These are phyloP conservation scores for Aciculosporium take DNA, from an alignment of 2,329 filamentous ascomycete species.

Conservation along the genomic window DNA sequence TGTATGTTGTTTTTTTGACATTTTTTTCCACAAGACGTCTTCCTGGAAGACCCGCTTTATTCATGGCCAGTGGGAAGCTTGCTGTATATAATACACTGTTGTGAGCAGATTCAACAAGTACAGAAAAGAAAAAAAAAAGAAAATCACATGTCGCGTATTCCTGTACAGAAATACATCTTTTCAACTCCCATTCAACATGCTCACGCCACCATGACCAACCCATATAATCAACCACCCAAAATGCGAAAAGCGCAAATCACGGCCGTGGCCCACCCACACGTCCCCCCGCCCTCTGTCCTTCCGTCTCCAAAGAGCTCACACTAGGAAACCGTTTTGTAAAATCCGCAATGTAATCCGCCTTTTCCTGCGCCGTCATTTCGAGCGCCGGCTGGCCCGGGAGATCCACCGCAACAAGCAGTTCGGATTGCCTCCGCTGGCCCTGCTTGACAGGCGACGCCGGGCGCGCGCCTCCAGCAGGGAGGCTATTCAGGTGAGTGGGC, in stretches of 20 bases:
- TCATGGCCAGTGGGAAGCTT: too few relatives aligned
- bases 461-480: slow-evolving; percentile 30
- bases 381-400: slow-evolving; percentile 34
- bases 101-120: background rate
- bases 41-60: background rate
- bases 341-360: slow-evolving; percentile 50
- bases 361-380: slow-evolving; percentile 42
- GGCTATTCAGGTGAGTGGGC: slow-evolving; percentile 44
- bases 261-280: slow-evolving; percentile 17
- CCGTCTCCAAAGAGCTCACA: slow-evolving; percentile 73
- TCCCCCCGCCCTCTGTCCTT: slow-evolving; percentile 41
- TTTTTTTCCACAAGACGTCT: too few relatives aligned
- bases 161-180: too few relatives aligned
- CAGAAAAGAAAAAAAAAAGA: background rate
- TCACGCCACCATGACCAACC: slow-evolving; percentile 7
- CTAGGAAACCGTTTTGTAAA: slow-evolving; percentile 83
- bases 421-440: slow-evolving; percentile 13
- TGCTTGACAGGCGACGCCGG: slow-evolving; percentile 32
- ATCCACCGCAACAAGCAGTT: slow-evolving; percentile 30
- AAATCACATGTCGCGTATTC: background rate
- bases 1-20: too few relatives aligned
- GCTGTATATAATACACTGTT: too few relatives aligned
- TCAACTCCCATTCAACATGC: slow-evolving; percentile 4
- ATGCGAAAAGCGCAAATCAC: slow-evolving; percentile 8
- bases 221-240: background rate